These are phyloP conservation scores for Apophysomyces trapeziformis DNA, from an alignment of 371 early-diverging fungal species.

Conservation along the genomic window DNA sequence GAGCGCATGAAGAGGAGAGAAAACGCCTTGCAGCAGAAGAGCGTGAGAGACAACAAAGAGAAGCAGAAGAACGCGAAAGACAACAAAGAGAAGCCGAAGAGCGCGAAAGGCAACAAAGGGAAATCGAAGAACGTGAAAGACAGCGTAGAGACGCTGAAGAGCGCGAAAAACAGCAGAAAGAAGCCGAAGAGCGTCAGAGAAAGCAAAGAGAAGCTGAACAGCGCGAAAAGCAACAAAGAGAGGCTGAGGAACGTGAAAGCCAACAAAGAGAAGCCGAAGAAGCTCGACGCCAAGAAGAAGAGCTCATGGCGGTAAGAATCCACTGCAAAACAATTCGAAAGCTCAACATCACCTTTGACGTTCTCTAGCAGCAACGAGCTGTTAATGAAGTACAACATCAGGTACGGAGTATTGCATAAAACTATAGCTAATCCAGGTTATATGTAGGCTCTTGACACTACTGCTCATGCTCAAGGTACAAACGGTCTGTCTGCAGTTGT, in stretches of 20 bases:
- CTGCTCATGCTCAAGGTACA: conserved; percentile 15
- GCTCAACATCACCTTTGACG: background rate
- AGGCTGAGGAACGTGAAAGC: conserved; percentile 27
- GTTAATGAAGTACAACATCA: conserved; percentile 19
- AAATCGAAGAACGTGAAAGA: conserved; percentile 28
- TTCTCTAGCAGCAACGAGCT: conserved; percentile 14
- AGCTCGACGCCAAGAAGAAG: conserved; percentile 12
- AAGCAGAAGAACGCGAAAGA: conserved; percentile 23
- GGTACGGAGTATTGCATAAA: background rate
- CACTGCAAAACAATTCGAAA: background rate
- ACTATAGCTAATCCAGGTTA: background rate
- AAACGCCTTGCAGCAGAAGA: conserved; percentile 29
- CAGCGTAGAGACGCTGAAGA: conserved; percentile 17
- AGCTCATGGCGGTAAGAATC: background rate
- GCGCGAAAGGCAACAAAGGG: conserved; percentile 38
- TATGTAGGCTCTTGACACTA: conserved; percentile 32
- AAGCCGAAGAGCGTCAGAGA: conserved; percentile 22
- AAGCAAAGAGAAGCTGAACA: conserved; percentile 15
- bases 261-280: conserved; percentile 31
- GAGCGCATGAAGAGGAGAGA: conserved; percentile 24
- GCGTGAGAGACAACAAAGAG: conserved; percentile 10
- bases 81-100: conserved; percentile 29
- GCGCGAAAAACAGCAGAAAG: conserved; percentile 21
- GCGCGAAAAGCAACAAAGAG: conserved; percentile 22
- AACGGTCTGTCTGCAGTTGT: conserved; percentile 62